These are phyloP conservation scores for Aphanomyces astaci DNA, from an alignment of 352 stramenopile genomes.

Conservation along the genomic window DNA sequence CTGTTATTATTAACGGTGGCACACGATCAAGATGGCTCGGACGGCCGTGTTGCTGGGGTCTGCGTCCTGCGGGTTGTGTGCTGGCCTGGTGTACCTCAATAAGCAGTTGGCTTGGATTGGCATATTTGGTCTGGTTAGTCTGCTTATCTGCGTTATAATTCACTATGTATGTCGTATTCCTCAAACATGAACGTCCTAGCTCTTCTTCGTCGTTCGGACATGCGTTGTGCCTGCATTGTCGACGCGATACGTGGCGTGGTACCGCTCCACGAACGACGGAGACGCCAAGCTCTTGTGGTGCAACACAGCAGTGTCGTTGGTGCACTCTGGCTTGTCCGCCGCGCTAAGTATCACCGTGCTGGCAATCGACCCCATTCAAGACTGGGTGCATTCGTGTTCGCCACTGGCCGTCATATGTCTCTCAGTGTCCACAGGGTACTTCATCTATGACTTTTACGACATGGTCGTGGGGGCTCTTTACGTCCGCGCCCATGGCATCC, in stretches of 20 bases:
- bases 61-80: too few relatives aligned
- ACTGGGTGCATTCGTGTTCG: conserved; percentile 8
- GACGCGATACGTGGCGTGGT: neutral
- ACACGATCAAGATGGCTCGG: too few relatives aligned
- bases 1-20: too few relatives aligned
- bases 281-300: conserved; percentile 8
- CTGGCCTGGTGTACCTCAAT: too few relatives aligned
- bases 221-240: neutral
- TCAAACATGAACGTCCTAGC: too few relatives aligned
- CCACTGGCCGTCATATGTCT: neutral
- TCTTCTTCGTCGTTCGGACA: conserved; percentile 5
- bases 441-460: conserved; percentile 22
- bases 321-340: conserved; percentile 4
- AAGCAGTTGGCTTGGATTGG: too few relatives aligned
- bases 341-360: conserved; percentile 8
- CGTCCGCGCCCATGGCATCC: conserved; percentile 1
- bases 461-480: neutral
- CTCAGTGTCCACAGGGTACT: conserved; percentile 20
- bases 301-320: conserved; percentile 12
- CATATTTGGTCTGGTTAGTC: too few relatives aligned
- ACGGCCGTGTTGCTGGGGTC: too few relatives aligned
- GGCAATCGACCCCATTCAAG: neutral
- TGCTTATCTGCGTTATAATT: too few relatives aligned
- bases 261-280: neutral
- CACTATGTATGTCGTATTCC: too few relatives aligned